Evolutionary conservation across 192 early-diverging fungal genomes (phyloP), one percentile per base, ranked within the genome.

Genomic region (Jimgerdemannia lactiflua): DNA sequence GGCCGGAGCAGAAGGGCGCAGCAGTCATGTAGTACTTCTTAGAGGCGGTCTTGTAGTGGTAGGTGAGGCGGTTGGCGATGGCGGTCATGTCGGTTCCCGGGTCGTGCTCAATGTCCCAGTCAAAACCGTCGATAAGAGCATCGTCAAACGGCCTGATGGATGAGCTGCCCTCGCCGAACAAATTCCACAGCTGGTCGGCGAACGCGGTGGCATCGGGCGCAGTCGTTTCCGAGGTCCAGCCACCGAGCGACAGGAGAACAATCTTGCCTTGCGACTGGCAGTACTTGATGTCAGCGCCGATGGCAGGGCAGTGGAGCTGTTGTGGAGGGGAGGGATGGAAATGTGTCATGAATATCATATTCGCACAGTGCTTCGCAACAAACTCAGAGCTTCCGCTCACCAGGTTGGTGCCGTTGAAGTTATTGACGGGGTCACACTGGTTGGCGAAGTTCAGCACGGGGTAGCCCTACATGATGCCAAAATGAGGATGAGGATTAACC

Each of bases 21-120:
- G 67, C 67, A 9, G 67, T 14, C 6, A 68, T 6, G 67, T 68
- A 68, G 67, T 68, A 68, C 19, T 68, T 68, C 9, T 41, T 20
- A 2, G 67, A 68, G 40, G 67, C 19, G 9, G 9, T 19, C 19
- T 20, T 4, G 29, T 8, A 68, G 19, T 68, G 67, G 19, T 9
- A 10, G 7, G 7, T 6, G 40, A 68, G 18, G 19, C 67, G 67
- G 19, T 68, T 20, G 40, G 29, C 6, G 2, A 68, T 19, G 40
- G 67, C 67, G 18, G 2, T 19, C 6, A 68, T 6, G 40, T 68
- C 18, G 29, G 19, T 19, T 39, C 67, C 67, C 29, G 67, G 67
- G 7, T 7, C 19, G 9, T 20, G 29, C 2, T 68, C 67, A 41
- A 68, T 68, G 19, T 68, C 67, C 67, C 67, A 68, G 18, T 68